phyloP scores from a whole-genome alignment of 257 asterid genomes.

The Solanum clarkiae region DNA sequence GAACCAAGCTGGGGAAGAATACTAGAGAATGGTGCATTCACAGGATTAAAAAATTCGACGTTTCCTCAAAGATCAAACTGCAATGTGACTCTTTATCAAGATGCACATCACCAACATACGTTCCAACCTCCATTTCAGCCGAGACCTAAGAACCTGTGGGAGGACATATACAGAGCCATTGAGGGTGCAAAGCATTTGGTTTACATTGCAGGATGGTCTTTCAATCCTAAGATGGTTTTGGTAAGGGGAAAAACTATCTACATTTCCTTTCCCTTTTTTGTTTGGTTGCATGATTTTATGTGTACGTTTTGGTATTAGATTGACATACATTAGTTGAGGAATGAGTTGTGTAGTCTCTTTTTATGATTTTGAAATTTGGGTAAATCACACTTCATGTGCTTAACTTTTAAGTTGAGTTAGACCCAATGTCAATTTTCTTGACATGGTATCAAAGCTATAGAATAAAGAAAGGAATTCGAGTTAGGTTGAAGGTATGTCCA shows the following conservation, averaged over 20 bases:
- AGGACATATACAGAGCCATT: slow-evolving; percentile 64
- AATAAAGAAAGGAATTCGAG: neutral
- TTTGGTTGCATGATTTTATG: neutral
- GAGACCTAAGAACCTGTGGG: slow-evolving; percentile 56
- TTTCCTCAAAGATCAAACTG: slow-evolving; percentile 67
- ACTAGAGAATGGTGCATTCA: slow-evolving; percentile 37
- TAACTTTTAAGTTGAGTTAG: neutral
- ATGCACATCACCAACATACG: slow-evolving; percentile 51
- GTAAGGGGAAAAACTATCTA: slow-evolving; percentile 16
- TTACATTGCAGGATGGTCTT: slow-evolving; percentile 84
- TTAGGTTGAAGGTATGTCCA: neutral
- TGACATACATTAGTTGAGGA: neutral
- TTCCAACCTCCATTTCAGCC: slow-evolving; percentile 44
- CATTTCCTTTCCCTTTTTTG: neutral
- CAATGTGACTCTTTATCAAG: slow-evolving; percentile 56
- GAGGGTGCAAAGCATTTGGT: slow-evolving; percentile 76
- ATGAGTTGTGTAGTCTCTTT: neutral
- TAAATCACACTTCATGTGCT: neutral
- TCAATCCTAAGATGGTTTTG: slow-evolving; percentile 54
- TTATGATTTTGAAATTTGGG: neutral
- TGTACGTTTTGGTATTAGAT: neutral
- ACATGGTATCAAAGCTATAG: neutral
- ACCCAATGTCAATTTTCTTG: neutral
- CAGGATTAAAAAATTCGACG: slow-evolving; percentile 50
- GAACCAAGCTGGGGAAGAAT: slow-evolving; percentile 49